Evolutionary conservation across 805 yeast genomes (phyloP).

Genomic region (Candida incommunis): DNA sequence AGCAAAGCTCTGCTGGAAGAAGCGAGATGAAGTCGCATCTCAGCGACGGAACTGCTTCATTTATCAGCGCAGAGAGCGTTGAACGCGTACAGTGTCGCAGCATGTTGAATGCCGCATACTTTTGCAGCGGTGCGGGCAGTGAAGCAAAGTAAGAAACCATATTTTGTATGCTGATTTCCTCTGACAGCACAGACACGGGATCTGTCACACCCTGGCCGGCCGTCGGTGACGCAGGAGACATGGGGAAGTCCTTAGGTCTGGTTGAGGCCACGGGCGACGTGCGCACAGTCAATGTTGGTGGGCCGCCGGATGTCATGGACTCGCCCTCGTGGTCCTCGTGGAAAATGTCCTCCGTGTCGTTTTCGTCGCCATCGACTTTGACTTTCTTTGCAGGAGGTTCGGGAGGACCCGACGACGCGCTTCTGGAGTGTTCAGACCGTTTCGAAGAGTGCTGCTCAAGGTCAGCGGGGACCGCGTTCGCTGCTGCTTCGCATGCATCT

Average conservation of each 20-base stretch:
- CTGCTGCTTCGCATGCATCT: not conserved
- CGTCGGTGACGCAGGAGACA: not conserved
- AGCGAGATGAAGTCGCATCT: slow-evolving; percentile 57
- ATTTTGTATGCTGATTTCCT: slow-evolving; percentile 11
- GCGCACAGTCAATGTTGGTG: not conserved
- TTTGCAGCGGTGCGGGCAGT: slow-evolving; percentile 32
- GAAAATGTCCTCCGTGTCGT: not conserved
- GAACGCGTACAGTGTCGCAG: slow-evolving; percentile 45
- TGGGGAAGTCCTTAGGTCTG: not conserved
- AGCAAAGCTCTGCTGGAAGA: slow-evolving; percentile 64
- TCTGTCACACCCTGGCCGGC: not conserved
- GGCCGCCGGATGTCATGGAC: not conserved
- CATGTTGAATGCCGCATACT: slow-evolving; percentile 37
- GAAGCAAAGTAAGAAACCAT: slow-evolving; percentile 19
- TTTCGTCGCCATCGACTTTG: not conserved
- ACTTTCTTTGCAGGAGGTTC: not conserved
- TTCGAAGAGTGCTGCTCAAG: not conserved
- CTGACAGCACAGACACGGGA: not conserved
- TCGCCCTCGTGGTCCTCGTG: not conserved
- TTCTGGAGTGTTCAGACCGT: not conserved
- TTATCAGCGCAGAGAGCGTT: slow-evolving; percentile 45
- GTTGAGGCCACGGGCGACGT: not conserved
- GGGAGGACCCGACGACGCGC: not conserved
- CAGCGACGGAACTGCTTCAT: slow-evolving; percentile 38
- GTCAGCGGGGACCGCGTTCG: not conserved